Conservation (phyloP, 2,329 filamentous ascomycete genomes). For the Monilinia fructigena region DNA sequence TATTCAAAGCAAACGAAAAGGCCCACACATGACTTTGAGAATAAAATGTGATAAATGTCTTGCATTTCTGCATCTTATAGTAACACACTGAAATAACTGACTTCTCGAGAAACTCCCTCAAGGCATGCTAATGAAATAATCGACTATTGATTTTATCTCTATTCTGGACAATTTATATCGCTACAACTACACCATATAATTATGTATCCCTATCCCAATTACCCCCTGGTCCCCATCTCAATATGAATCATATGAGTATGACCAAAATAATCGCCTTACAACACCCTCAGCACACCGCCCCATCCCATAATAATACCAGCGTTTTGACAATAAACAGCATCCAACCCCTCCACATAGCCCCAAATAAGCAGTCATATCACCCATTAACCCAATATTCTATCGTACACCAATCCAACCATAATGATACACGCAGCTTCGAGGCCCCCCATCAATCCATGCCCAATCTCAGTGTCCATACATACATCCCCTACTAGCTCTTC, state of each 20-base stretch:
- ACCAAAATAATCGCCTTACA: too few relatives aligned
- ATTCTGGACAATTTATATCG: not conserved
- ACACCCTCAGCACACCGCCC: not conserved
- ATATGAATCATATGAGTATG: not conserved
- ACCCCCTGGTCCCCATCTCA: not conserved
- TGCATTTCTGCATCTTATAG: not conserved
- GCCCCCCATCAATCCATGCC: not conserved
- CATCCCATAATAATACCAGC: not conserved
- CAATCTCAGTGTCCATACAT: constrained; percentile 12
- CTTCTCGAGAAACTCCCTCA: not conserved
- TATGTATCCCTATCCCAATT: not conserved
- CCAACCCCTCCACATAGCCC: not conserved
- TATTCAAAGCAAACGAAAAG: not conserved
- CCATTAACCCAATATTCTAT: not conserved
- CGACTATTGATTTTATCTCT: not conserved
- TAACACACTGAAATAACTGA: not conserved
- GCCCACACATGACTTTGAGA: not conserved
- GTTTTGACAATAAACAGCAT: not conserved
- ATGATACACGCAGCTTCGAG: not conserved
- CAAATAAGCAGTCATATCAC: not conserved
- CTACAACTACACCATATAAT: not conserved
- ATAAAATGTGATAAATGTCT: not conserved
- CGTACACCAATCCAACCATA: constrained; percentile 18
- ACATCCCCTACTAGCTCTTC: constrained; percentile 32
- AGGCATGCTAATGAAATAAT: not conserved